Percentiles rank a stretch among this genome's conserved stretches.
Conservation (phyloP, 225 moss, liverwort and hornwort species). For the Anthoceros angustus region DNA sequence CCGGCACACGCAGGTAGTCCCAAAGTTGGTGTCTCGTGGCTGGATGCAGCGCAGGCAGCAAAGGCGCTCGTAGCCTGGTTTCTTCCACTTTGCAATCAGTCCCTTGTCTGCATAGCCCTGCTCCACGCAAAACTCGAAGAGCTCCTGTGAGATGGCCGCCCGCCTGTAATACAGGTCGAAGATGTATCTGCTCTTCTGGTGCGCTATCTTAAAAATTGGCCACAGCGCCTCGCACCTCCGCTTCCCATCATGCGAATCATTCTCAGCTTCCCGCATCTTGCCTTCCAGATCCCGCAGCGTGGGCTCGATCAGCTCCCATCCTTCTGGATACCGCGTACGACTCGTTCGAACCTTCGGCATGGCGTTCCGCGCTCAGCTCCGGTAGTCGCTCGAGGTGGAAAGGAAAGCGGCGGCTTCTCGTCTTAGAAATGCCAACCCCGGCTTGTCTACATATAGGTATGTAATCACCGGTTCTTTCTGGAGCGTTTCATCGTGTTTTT, state of each 20-base stretch:
- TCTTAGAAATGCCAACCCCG: no score
- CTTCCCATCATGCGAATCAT: conserved; percentile 98
- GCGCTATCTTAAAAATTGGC: conserved; percentile 96
- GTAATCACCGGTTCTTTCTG: no score
- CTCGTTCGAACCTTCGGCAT: conserved; percentile 99
- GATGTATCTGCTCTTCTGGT: conserved; percentile 94
- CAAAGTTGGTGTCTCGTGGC: conserved; percentile 97
- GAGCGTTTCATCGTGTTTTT: no score
- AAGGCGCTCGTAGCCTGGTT: conserved; percentile 96
- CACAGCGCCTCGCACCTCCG: conserved; percentile 96
- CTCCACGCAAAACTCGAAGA: conserved; percentile 92
- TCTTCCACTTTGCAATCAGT: conserved; percentile 97
- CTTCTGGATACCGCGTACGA: conserved; percentile 84
- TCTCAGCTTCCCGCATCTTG: conserved; percentile 99
- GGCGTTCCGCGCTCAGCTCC: no score
- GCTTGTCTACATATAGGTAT: no score
- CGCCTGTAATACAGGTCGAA: conserved; percentile 88
- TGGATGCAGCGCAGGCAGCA: conserved; percentile 97
- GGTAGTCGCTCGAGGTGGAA: no score
- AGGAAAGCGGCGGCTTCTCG: no score
- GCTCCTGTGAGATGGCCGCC: conserved; percentile 80
- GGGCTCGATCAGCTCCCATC: conserved; percentile 99
- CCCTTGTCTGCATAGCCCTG: conserved; percentile 95
- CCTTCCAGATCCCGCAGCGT: conserved; percentile 86
- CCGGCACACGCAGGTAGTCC: conserved; percentile 96